Base-by-base conservation (phyloP, 2,329 filamentous ascomycete species). In the Dichotomopilus funicola region DNA sequence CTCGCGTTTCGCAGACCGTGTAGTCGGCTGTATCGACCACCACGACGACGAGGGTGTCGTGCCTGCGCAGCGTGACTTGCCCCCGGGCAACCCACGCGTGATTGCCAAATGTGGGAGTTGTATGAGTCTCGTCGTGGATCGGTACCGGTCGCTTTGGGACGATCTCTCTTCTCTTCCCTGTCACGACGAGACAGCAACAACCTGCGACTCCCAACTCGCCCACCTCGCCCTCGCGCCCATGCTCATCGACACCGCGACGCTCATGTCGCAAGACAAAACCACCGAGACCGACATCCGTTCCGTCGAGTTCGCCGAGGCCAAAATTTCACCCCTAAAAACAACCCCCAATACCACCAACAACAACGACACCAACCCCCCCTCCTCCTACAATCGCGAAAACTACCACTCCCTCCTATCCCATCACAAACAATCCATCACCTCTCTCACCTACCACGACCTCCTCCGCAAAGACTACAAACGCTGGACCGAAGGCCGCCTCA, bases 391-490 rank as follows among this genome's bases (percentile, higher is more conserved):
- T 54, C 74, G 80, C 6, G 67, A 72, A 0, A 66, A 58, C 3
- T 89, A 85, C 68, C 89, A 81, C 66, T 67, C 77, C 4, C 72
- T 81, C 54, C 77, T 91, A 33, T 74, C 76, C 1, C 70, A 70
- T 5, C 84, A 88, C 5, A 91, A 91, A 69, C 79, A 82, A 59
- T 80, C 90, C 61, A 77, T 94, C 51, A 80, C 78, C 2, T 62
- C 66, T 0, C 71, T 94, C 46, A 73, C 71, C 40, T 70, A 90
- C 61, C 72, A 78, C 27, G 88, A 91, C 62, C 78, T 91, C 41
- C 70, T 92, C 51, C 78, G 87, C 60, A 92, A 92, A 69, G 89
- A 95, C 71, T 95, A 91, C 72, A 95, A 95, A 72, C 78, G 88
- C 66, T 94, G 88, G 88, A 72, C 72, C 9, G 81, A 83, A 54